Percentiles rank a stretch among this genome's conserved stretches.
These are phyloP conservation scores for Fusarium brevicatenulatum DNA, from an alignment of 2,329 filamentous ascomycete genomes.

Conservation along the genomic window DNA sequence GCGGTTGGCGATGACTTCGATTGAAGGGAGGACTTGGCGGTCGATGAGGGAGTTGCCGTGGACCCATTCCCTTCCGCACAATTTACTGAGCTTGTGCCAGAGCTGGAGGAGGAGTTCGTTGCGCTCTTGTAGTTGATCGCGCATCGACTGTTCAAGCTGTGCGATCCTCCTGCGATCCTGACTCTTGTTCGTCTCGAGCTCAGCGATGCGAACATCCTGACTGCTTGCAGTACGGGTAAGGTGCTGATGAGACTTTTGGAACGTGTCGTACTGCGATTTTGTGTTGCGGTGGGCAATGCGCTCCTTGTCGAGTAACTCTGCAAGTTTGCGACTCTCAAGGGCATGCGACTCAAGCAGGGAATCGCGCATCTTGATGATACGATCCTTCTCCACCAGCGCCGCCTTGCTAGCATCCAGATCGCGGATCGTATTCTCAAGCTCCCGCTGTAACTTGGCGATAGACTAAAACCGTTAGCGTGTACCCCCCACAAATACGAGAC, in stretches of 20 bases:
- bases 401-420: constrained; percentile 84
- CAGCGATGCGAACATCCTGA: constrained; percentile 84
- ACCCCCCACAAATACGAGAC: not conserved
- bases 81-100: constrained; percentile 86
- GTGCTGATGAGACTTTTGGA: constrained; percentile 87
- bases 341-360: constrained; percentile 87
- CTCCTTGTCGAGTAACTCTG: constrained; percentile 92
- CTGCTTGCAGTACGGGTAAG: constrained; percentile 86
- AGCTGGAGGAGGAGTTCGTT: constrained; percentile 88
- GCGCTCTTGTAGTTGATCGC: constrained; percentile 88
- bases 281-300: constrained; percentile 85
- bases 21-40: constrained; percentile 80
- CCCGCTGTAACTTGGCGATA: constrained; percentile 86
- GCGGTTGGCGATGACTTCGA: constrained; percentile 87
- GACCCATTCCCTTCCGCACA: constrained; percentile 93
- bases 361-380: constrained; percentile 89
- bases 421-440: constrained; percentile 84
- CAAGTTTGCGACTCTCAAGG: constrained; percentile 84
- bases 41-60: constrained; percentile 90
- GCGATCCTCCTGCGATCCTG: constrained; percentile 82
- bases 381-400: constrained; percentile 88
- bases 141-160: constrained; percentile 80
- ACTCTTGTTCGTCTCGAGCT: constrained; percentile 83
- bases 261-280: constrained; percentile 86
- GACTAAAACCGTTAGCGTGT: constrained; percentile 60